Conservation (phyloP, 1,284 basidiomycete species). For the Ceratorhiza oryzae-sativae region DNA sequence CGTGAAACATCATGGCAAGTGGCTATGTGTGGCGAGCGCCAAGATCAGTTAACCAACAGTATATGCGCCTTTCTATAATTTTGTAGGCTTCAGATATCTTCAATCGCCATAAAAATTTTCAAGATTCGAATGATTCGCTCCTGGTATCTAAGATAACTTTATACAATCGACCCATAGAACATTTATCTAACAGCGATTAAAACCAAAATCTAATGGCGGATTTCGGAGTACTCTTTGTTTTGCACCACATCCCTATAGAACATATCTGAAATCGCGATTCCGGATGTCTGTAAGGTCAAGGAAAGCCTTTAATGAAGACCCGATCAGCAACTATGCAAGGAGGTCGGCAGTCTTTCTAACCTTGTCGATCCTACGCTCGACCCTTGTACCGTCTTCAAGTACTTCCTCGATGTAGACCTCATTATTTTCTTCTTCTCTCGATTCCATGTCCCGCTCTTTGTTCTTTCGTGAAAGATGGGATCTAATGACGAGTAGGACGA, state of each 20-base stretch:
- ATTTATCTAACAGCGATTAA: no score
- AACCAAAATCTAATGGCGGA: no score
- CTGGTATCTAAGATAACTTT: no score
- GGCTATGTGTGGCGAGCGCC: no score
- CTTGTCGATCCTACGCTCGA: slow-evolving; percentile 41
- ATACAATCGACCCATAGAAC: no score
- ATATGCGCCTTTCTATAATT: no score
- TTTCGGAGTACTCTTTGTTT: no score
- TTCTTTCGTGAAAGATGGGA: slow-evolving; percentile 45
- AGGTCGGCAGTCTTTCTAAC: neutral
- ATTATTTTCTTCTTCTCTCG: slow-evolving; percentile 43
- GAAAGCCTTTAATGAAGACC: slow-evolving; percentile 37
- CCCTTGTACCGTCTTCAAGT: slow-evolving; percentile 42
- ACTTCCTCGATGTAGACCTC: slow-evolving; percentile 46
- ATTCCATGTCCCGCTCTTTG: slow-evolving; percentile 46
- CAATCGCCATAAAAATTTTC: no score
- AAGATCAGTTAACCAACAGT: no score
- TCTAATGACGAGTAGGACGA: slow-evolving; percentile 45
- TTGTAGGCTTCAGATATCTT: no score
- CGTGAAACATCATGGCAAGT: no score
- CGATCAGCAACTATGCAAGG: neutral
- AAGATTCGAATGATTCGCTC: no score
- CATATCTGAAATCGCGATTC: slow-evolving; percentile 47
- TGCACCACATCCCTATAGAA: slow-evolving; percentile 41
- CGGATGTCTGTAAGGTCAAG: slow-evolving; percentile 48